Base-by-base conservation (phyloP, 495 filamentous ascomycete genomes). In the Amniculicola lignicola region DNA sequence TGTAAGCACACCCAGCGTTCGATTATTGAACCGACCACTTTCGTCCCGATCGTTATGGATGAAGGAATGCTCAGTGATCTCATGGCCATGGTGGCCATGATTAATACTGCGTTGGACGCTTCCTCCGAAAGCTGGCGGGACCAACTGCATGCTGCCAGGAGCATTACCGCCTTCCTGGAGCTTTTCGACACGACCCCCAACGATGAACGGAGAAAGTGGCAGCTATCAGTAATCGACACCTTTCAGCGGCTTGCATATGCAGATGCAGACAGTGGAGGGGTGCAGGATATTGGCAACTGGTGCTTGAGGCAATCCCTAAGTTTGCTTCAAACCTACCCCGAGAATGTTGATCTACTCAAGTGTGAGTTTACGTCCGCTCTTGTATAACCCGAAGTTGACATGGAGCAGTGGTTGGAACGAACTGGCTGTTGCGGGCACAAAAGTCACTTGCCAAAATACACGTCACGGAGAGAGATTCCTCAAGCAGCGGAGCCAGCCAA, bases 351-450 rank as follows among this genome's bases (percentile, higher is more conserved):
- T 5, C 70, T 70, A 3, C 65, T 80, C 35, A 66, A 65, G 61
- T 74, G 76, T 77, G 62, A 51, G 66, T 57, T 1, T 4, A 4
- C 18, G 1, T 22, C 9, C 16, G 7, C 18, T 22, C 44, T 15
- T 22, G 29, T 5, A 27, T 15, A 3, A 54, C 44, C 53, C 50
- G 65, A 39, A 21, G 14, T 14, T 38, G 42, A 55, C 24, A 11
- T 12, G 16, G 10, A 16, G 7, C 51, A 78, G 76, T 74, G 1
- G 69, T 80, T 16, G 77, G 77, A 5, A 64, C 68, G 25, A 69
- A 71, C 23, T 81, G 78, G 78, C 68, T 80, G 2, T 63, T 69
- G 31, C 74, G 74, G 50, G 70, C 78, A 4, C 78, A 81, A 59
- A 68, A 70, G 44, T 69, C 63, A 14, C 69, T 81, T 12, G 69